Base-by-base conservation (phyloP, 2,329 filamentous ascomycete species). In the Talaromyces atroroseus region DNA sequence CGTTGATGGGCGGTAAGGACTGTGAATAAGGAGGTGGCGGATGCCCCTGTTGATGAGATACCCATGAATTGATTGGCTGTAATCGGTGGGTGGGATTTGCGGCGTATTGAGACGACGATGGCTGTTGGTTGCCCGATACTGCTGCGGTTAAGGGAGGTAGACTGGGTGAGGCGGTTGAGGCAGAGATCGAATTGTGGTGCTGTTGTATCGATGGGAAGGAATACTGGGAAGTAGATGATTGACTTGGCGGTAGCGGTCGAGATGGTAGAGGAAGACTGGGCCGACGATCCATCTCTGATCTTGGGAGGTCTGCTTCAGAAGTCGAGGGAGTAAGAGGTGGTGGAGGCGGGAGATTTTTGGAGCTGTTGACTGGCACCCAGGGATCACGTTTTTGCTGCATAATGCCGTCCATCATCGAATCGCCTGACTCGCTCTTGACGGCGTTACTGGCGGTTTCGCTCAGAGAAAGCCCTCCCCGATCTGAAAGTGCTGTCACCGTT, bases 401-500 rank as follows among this genome's bases (percentile, higher is more conserved):
- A 12, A 63, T 65, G 10, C 71, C 66, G 20, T 71, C 70, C 12
- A 65, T 56, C 23, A 62, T 57, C 34, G 62, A 60, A 5, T 74
- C 72, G 1, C 70, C 71, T 1, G 70, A 59, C 20, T 74, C 71
- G 45, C 72, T 75, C 54, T 71, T 70, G n/a, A 74, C 69, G 2
- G 70, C 67, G 47, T 71, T 72, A 63, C 72, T 76, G 20, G 70
- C 71, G 7, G 70, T 65, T 46, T 75, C 73, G 46, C 73, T 75
- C 45, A 46, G 68, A 57, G 49, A 67, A 69, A 49, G 24, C 62
- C 50, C 63, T 20, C 32, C 50, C 34, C 56, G 56, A 16, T 58
- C 56, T n/a, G 52, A 49, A 10, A 36, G n/a, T 38, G 21, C 23
- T n/a, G 47, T 44, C 49, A 46, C 59, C 52, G 24, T 60, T 62